Evolutionary conservation across 164 flowering plant genomes (phyloP), one percentile per base, ranked within the genome.

Genomic region (Umbellularia californica): DNA sequence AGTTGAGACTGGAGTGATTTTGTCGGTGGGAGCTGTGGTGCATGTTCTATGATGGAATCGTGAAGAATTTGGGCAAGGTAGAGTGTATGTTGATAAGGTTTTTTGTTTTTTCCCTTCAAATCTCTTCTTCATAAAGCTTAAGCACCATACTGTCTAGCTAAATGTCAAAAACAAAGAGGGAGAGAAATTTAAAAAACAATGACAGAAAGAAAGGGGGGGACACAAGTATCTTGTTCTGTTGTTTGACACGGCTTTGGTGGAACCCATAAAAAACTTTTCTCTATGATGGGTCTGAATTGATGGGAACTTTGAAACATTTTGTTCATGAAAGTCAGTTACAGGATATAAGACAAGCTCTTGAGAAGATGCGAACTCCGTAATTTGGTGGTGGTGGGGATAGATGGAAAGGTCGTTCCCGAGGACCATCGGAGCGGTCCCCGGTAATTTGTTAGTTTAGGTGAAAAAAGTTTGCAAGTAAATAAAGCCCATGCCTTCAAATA

Each of bases 1-100:
- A 41, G 10, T 41, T 9, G 47, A 35, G 41, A 41, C 11, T 41
- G 1, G 11, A 35, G 41, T 20, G n/a, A 14, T 15, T 67, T 28
- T 52, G 58, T 15, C 89, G 28, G 90, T 96, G 1, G 93, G 90
- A 3, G 86, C n/a, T n/a, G n/a, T 87, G 28, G 63, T 92, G 62
- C 91, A 89, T 83, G 35, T 30, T 89, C 98, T 2, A 80, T 91
- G 86, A 97, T 96, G 3, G 93, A 94, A 70, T 68, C 90, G 17
- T 94, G 86, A 1, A 95, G 91, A 0, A 87, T 90, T 85, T 12
- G 70, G 89, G 52, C 91, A 89, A 1, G 50, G 85, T 4, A 95
- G 95, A 9, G 62, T 60, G 0, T 90, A 90, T 72, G 97, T 92
- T 71, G 96, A 96, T 1, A 90, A 92, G 66, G 3, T 17, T 52